phyloP scores from a whole-genome alignment of 169 alveolate species.

The Pseudocohnilembus persalinus region DNA sequence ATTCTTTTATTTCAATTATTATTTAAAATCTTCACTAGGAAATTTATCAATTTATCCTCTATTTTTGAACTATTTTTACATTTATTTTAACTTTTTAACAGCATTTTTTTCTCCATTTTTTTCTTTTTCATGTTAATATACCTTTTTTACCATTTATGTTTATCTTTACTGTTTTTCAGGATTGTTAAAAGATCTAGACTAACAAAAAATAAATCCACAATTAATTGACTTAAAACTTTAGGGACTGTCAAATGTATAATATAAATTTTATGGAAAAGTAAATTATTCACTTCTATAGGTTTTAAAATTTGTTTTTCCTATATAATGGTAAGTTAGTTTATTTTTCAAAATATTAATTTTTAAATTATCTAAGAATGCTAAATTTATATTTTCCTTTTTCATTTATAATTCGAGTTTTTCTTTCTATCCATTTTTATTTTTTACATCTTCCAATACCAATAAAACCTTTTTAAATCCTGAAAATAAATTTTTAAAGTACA shows the following conservation, averaged over 20 bases:
- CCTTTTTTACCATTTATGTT: background rate
- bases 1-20: background rate
- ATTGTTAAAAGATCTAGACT: background rate
- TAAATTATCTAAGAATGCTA: background rate
- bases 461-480: background rate
- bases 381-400: too few relatives aligned
- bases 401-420: background rate
- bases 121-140: background rate
- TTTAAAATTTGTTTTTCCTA: background rate
- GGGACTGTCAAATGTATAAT: background rate
- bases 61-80: background rate
- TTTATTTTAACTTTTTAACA: too few relatives aligned
- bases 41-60: background rate
- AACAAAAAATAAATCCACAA: background rate
- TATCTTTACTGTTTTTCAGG: background rate
- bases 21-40: background rate
- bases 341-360: background rate
- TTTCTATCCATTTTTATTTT: background rate
- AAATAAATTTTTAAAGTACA: background rate
- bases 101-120: background rate
- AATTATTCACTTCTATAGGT: background rate
- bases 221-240: background rate
- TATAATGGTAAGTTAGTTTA: background rate
- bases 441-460: background rate
- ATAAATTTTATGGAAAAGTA: background rate